Evolutionary conservation across 768 basidiomycete species (phyloP), one percentile per base, ranked within the genome.

Genomic region (Mycena filopes): DNA sequence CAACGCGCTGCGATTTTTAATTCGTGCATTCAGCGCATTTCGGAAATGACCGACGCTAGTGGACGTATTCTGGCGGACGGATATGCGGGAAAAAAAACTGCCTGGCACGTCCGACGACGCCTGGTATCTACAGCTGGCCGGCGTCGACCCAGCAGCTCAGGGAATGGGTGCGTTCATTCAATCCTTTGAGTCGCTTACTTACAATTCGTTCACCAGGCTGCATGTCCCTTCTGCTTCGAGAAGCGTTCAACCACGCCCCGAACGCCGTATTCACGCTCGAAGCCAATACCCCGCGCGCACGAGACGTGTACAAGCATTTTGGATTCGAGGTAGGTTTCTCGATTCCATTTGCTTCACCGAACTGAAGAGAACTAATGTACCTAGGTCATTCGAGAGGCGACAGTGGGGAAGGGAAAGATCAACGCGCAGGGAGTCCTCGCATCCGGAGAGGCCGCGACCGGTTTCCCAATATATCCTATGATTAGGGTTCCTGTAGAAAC

Each of bases 301-400:
- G 54, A 15, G 63, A 46, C 47, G 41, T 49, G n/a, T 65, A 65
- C 48, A 40, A 55, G n/a, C 63, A 59, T 58, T 42, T 26, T n/a
- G 63, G 55, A 43, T 60, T 66, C 25, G 50, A 67, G 61, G 41
- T 74, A n/a, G n/a, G n/a, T n/a, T n/a, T n/a, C n/a, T n/a, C n/a
- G n/a, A n/a, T n/a, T n/a, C n/a, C n/a, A n/a, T n/a, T n/a, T n/a
- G n/a, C n/a, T n/a, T n/a, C n/a, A n/a, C n/a, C n/a, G n/a, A n/a
- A n/a, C n/a, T n/a, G n/a, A n/a, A n/a, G n/a, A n/a, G n/a, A n/a
- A n/a, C n/a, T n/a, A n/a, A n/a, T n/a, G n/a, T n/a, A n/a, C n/a
- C 47, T 20, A 55, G 53, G 53, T 55, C 26, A 38, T 55, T 21
- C 21, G 38, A 15, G 53, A 55, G 23, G 53, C 41, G 13, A 55